phyloP scores from a whole-genome alignment of 352 stramenopile genomes.

The Halophytophthora batemanensis region DNA sequence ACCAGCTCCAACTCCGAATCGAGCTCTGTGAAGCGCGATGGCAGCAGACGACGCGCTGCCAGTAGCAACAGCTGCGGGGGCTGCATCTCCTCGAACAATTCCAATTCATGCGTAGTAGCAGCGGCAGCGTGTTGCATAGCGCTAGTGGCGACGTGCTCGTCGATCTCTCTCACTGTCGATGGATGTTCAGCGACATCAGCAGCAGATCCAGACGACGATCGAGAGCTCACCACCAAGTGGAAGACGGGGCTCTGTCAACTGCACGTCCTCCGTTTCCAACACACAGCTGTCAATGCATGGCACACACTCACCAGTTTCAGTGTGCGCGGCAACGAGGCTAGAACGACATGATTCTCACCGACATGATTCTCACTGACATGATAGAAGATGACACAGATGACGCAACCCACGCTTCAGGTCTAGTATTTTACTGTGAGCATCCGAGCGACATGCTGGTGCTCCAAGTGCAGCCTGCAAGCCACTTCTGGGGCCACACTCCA shows the following conservation, averaged over 20 bases:
- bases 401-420: conserved; percentile 9
- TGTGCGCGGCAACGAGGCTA: conserved; percentile 18
- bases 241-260: no score
- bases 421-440: conserved; percentile 38
- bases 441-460: conserved; percentile 44
- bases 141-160: conserved; percentile 6
- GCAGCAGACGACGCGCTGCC: conserved; percentile 15
- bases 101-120: conserved; percentile 16
- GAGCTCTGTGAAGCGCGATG: no score
- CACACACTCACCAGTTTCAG: conserved; percentile 20
- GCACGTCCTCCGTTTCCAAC: no score
- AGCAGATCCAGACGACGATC: conserved; percentile 21
- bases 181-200: conserved; percentile 21
- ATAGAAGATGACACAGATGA: not conserved
- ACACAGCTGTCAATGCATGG: no score
- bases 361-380: conserved; percentile 14
- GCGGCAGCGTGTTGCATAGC: conserved; percentile 8
- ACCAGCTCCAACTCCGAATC: no score
- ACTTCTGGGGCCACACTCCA: conserved; percentile 33
- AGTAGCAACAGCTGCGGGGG: conserved; percentile 8
- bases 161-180: conserved; percentile 12
- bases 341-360: conserved; percentile 27
- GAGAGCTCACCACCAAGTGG: conserved; percentile 10
- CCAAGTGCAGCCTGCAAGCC: conserved; percentile 29
- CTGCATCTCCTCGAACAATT: conserved; percentile 12